These are phyloP conservation scores for Colletotrichum theobromicola DNA, from an alignment of 2,329 filamentous ascomycete species.

Conservation along the genomic window DNA sequence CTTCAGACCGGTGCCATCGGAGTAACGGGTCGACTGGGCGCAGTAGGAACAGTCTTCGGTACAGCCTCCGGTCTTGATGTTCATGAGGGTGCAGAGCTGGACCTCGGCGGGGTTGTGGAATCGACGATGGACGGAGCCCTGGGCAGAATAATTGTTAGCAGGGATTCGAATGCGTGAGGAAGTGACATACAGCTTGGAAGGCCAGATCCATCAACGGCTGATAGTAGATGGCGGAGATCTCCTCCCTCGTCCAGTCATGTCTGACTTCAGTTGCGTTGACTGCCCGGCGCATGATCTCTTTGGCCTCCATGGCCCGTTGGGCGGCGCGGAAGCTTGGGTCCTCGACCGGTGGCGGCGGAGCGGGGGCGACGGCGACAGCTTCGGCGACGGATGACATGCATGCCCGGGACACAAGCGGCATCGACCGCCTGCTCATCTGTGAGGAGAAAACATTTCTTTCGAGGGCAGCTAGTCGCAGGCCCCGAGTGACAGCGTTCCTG, in stretches of 20 bases:
- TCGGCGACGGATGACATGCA: slow-evolving; percentile 15
- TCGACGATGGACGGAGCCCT: slow-evolving; percentile 80
- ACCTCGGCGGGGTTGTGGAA: slow-evolving; percentile 86
- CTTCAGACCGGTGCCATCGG: slow-evolving; percentile 76
- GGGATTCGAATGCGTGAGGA: background rate
- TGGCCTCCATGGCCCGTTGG: slow-evolving; percentile 10
- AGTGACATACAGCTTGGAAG: slow-evolving; percentile 68
- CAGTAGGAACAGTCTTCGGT: slow-evolving; percentile 94
- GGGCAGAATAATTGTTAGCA: background rate
- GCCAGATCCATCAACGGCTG: slow-evolving; percentile 81
- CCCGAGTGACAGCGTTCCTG: background rate
- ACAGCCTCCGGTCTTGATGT: slow-evolving; percentile 94
- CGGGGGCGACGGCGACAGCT: slow-evolving; percentile 6
- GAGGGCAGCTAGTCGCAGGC: background rate
- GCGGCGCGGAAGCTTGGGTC: background rate
- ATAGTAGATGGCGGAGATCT: slow-evolving; percentile 83
- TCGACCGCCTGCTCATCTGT: background rate
- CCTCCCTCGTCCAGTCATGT: slow-evolving; percentile 80
- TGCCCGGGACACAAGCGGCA: background rate
- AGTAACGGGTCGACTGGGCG: slow-evolving; percentile 83
- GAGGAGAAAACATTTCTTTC: background rate
- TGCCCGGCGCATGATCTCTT: slow-evolving; percentile 51
- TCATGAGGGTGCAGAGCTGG: slow-evolving; percentile 94
- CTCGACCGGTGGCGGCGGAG: slow-evolving; percentile 4
- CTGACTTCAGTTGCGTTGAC: slow-evolving; percentile 66